Evolutionary conservation across 169 alveolate genomes (phyloP), one percentile per base, ranked within the genome.

Genomic region (Plasmodium inui): DNA sequence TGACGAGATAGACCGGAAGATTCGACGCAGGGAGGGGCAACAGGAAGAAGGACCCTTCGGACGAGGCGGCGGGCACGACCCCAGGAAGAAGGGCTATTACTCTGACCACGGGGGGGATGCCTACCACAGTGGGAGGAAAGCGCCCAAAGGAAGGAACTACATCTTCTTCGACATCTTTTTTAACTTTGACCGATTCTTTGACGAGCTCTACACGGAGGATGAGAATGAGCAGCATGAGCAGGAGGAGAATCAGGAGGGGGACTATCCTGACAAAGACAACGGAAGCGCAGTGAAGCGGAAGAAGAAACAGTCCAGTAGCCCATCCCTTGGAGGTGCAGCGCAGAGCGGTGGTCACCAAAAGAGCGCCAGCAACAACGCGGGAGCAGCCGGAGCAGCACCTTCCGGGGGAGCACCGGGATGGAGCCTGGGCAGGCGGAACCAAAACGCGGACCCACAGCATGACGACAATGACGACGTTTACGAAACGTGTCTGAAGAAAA

Each of bases 141-240:
- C 12, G 1, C 14, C 8, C 12, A 67, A 67, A 12, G 76, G 39
- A 67, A 67, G 8, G 4, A 85, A 53, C 37, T 85, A 85, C 46
- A 30, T 84, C 14, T 91, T 91, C 17, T 82, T 80, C 39, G 95
- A 91, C 34, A 82, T 91, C 7, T 91, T 91, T 81, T 91, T 26
- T 19, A 91, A 91, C 32, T 91, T 91, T 26, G 95, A 91, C 10
- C 28, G 28, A 0, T 91, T 91, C 50, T 82, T 91, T 50, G 92
- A 91, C 9, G 92, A 91, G 17, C 28, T 91, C 17, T 83, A 57
- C 22, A 39, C 32, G 9, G 83, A 61, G 72, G 53, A 70, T n/a
- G 82, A 41, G 26, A 72, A 83, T 0, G 91, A 67, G 37, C 46
- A 17, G 8, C 50, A 4, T 19, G 71, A 46, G n/a, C 44, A 5